Percentiles rank a stretch among this genome's conserved stretches.
Evolutionary conservation across 225 moss, liverwort and hornwort species (phyloP).

Genomic region (Antitrichia curtipendula): DNA sequence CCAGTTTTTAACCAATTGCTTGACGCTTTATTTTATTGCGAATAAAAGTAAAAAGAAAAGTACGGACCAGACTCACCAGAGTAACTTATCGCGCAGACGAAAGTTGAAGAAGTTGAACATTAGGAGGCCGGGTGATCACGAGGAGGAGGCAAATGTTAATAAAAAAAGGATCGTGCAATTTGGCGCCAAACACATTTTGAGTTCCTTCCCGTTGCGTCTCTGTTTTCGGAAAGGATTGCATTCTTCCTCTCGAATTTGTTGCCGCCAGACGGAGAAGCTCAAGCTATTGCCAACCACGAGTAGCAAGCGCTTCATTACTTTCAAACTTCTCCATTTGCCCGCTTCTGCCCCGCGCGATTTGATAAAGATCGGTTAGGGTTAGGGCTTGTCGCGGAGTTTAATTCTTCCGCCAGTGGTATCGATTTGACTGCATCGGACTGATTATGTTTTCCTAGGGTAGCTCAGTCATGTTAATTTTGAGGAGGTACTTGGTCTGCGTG

Average conservation of each 20-base stretch:
- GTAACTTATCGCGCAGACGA: not conserved
- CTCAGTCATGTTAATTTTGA: not conserved
- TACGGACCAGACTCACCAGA: not conserved
- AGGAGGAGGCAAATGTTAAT: not conserved
- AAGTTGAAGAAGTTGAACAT: not conserved
- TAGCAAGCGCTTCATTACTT: not conserved
- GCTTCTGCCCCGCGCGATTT: not conserved
- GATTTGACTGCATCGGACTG: not conserved
- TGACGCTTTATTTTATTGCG: not conserved
- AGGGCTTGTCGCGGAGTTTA: not conserved
- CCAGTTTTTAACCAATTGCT: not conserved
- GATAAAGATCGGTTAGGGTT: not conserved
- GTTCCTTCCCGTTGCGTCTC: not conserved
- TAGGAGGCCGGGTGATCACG: not conserved
- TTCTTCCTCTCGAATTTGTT: not conserved
- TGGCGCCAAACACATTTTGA: constrained; percentile 3
- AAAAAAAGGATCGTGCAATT: too few species aligned
- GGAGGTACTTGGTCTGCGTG: not conserved
- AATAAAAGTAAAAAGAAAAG: not conserved
- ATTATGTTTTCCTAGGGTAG: not conserved
- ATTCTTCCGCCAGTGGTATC: not conserved
- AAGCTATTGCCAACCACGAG: not conserved
- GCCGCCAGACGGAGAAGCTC: not conserved
- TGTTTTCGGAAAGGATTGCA: not conserved
- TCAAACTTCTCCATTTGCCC: not conserved